phyloP scores from a whole-genome alignment of 495 filamentous ascomycete genomes.

The Tuber melanosporum region DNA sequence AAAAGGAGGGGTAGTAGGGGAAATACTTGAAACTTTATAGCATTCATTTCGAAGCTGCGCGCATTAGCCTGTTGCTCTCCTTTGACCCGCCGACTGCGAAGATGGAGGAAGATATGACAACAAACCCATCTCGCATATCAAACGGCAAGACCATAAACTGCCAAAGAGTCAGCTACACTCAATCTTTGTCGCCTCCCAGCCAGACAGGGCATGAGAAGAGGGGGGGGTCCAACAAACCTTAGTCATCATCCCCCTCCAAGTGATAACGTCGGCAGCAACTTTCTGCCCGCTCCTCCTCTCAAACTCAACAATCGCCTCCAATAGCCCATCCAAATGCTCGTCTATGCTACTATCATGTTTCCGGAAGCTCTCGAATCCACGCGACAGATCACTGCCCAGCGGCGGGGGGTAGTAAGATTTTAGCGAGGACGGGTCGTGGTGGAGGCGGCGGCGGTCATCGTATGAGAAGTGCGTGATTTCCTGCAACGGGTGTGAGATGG shows the following conservation, averaged over 20 bases:
- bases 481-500: background rate
- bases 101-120: conserved; percentile 2
- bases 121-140: conserved; percentile 71
- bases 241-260: conserved; percentile 98
- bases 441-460: conserved; percentile 71
- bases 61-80: conserved; percentile 8
- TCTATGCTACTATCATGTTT: conserved; percentile 75
- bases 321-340: conserved; percentile 79
- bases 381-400: conserved; percentile 63
- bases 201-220: background rate
- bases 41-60: conserved; percentile 88
- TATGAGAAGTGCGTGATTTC: conserved; percentile 81
- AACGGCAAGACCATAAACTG: conserved; percentile 82
- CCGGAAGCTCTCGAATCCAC: conserved; percentile 74
- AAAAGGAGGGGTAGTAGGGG: background rate
- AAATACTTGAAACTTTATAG: conserved; percentile 76
- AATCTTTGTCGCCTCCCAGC: background rate
- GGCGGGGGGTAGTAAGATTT: conserved; percentile 79
- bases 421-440: conserved; percentile 67
- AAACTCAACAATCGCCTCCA: conserved; percentile 64
- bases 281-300: conserved; percentile 61
- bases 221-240: conserved; percentile 50
- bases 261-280: conserved; percentile 73
- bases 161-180: conserved; percentile 5
- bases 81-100: conserved; percentile 10